Evolutionary conservation across 805 yeast species (phyloP).

Genomic region (Pichia eremophila): DNA sequence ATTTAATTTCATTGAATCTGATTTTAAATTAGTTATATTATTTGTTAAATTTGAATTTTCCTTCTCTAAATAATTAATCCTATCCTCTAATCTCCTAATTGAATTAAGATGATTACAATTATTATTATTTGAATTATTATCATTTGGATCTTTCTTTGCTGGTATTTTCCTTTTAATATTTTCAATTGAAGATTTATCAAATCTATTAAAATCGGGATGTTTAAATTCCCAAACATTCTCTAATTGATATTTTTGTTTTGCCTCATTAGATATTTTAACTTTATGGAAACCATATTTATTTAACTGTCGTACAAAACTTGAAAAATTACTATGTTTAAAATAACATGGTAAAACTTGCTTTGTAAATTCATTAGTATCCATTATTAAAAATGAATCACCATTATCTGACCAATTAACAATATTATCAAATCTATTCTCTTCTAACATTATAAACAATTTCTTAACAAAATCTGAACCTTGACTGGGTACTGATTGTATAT

Average conservation of each 20-base stretch:
- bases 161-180: conserved; percentile 82
- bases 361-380: conserved; percentile 86
- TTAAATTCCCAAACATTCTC: conserved; percentile 72
- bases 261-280: conserved; percentile 63
- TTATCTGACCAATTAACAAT: conserved; percentile 77
- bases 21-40: conserved; percentile 26
- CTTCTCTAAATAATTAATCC: conserved; percentile 22
- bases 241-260: conserved; percentile 63
- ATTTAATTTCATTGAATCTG: conserved; percentile 34
- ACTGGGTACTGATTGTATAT: not conserved
- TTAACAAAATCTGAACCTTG: conserved; percentile 41
- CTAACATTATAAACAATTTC: conserved; percentile 75
- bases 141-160: conserved; percentile 22
- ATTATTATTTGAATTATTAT: conserved; percentile 5
- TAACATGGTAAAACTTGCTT: conserved; percentile 82
- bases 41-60: conserved; percentile 21
- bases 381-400: conserved; percentile 85
- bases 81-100: conserved; percentile 19
- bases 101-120: conserved; percentile 8
- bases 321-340: conserved; percentile 91
- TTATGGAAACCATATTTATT: conserved; percentile 97
- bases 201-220: conserved; percentile 77
- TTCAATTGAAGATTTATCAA: conserved; percentile 72
- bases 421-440: conserved; percentile 62
- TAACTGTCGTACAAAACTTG: conserved; percentile 88